phyloP scores from a whole-genome alignment of 2,329 filamentous ascomycete species.

The Capronia americana region DNA sequence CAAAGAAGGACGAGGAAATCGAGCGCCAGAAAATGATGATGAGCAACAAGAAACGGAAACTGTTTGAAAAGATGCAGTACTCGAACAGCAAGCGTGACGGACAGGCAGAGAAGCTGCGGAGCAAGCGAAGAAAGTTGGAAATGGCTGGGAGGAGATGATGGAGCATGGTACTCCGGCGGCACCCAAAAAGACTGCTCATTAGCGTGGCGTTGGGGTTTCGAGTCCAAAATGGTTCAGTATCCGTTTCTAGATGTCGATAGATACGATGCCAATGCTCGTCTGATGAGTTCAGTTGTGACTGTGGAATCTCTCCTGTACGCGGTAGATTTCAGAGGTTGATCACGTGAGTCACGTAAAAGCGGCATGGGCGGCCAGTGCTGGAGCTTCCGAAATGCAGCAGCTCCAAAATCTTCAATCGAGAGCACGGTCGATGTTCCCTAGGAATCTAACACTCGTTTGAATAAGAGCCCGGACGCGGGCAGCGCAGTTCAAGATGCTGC shows the following conservation, averaged over 20 bases:
- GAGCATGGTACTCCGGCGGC: background rate
- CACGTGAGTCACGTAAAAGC: conserved; percentile 20
- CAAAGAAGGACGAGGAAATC: conserved; percentile 80
- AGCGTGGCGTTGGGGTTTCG: conserved; percentile 20
- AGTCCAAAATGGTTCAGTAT: background rate
- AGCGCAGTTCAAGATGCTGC: conserved; percentile 37
- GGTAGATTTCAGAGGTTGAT: background rate
- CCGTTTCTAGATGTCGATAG: conserved; percentile 1
- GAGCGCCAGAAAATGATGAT: conserved; percentile 98
- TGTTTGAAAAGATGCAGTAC: conserved; percentile 97
- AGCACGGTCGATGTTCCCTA: conserved; percentile 6
- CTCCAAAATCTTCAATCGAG: conserved; percentile 23
- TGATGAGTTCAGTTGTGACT: background rate
- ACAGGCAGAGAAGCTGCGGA: conserved; percentile 83
- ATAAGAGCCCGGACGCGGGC: conserved; percentile 24
- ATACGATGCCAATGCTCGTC: background rate
- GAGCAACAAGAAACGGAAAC: conserved; percentile 95
- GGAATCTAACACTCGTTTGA: conserved; percentile 22
- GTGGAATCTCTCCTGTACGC: too few species aligned
- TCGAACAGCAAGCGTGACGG: conserved; percentile 91
- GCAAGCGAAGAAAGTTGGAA: conserved; percentile 91
- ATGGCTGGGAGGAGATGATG: conserved; percentile 24
- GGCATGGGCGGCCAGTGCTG: conserved; percentile 4
- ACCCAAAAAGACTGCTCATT: conserved; percentile 5
- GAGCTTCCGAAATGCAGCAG: conserved; percentile 21